A percentile compares a stretch with the other conserved stretches of the same genome.
Conservation (phyloP, 495 filamentous ascomycete genomes). For the Patellaria atrata region DNA sequence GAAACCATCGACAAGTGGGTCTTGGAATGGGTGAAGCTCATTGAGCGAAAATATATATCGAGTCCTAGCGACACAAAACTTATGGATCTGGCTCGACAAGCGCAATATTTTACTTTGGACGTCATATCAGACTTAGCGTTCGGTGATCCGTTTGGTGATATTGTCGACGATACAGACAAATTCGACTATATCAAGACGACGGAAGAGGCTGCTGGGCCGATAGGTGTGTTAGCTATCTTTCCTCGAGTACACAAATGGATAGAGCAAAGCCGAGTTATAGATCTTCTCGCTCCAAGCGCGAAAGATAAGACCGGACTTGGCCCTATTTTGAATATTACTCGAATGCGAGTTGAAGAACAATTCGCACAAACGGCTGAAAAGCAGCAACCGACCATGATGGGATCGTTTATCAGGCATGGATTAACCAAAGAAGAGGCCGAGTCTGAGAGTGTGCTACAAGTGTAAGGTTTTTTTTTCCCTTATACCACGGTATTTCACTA, state of each 20-base stretch:
- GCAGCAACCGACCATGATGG: no score
- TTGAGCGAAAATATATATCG: constrained; percentile 25
- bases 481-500: no score
- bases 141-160: constrained; percentile 29
- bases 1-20: constrained; percentile 18
- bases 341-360: no score
- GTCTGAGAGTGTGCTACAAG: no score
- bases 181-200: constrained; percentile 32
- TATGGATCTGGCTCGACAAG: constrained; percentile 30
- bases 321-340: no score
- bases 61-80: constrained; percentile 12
- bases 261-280: no score
- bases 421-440: constrained; percentile 26
- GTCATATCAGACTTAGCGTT: constrained; percentile 33
- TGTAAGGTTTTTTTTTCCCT: no score
- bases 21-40: constrained; percentile 16
- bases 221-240: no score
- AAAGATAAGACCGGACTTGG: constrained; percentile 22
- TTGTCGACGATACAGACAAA: constrained; percentile 34
- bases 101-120: constrained; percentile 34
- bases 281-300: constrained; percentile 22
- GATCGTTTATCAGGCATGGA: constrained; percentile 28
- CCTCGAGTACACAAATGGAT: no score
- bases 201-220: no score
- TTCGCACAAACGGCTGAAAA: no score